Conservation (phyloP, 1,139 yeast genomes). For the Hemisphaericaspora lyxosophila region DNA sequence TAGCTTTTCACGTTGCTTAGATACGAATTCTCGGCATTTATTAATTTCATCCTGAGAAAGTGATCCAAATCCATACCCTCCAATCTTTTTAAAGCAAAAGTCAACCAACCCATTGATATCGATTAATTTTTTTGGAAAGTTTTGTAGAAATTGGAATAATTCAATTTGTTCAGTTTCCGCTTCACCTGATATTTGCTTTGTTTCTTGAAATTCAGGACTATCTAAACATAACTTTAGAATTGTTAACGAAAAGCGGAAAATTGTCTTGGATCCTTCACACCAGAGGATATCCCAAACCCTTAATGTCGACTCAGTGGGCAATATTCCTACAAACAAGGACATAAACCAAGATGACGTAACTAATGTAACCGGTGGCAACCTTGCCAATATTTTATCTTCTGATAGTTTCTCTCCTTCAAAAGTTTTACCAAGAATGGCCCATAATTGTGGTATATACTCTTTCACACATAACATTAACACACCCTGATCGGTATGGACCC, state of each 20-base stretch:
- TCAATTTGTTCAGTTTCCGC: conserved; percentile 71
- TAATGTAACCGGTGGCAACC: conserved; percentile 85
- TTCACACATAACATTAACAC: conserved; percentile 83
- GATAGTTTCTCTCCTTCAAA: conserved; percentile 46
- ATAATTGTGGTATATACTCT: conserved; percentile 80
- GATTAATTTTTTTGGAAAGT: conserved; percentile 68
- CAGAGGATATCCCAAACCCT: conserved; percentile 94
- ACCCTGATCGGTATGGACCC: conserved; percentile 94
- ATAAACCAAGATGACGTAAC: conserved; percentile 98
- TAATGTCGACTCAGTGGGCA: conserved; percentile 84
- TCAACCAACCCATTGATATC: conserved; percentile 74
- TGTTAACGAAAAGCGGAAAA: conserved; percentile 81
- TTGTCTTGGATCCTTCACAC: conserved; percentile 85
- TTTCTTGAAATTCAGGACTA: conserved; percentile 38
- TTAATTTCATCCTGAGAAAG: conserved; percentile 79
- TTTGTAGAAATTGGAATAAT: conserved; percentile 81
- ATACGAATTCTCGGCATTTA: conserved; percentile 74
- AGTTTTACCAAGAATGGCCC: conserved; percentile 54
- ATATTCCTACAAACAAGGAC: conserved; percentile 85
- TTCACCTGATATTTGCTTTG: conserved; percentile 18
- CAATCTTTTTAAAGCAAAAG: conserved; percentile 69
- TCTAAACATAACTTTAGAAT: conserved; percentile 80
- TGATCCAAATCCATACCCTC: conserved; percentile 67
- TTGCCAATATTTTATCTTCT: conserved; percentile 63
- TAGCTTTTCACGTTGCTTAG: conserved; percentile 52